These are phyloP conservation scores for Mallotus repandus DNA, from an alignment of 441 rosid genomes.

Conservation along the genomic window DNA sequence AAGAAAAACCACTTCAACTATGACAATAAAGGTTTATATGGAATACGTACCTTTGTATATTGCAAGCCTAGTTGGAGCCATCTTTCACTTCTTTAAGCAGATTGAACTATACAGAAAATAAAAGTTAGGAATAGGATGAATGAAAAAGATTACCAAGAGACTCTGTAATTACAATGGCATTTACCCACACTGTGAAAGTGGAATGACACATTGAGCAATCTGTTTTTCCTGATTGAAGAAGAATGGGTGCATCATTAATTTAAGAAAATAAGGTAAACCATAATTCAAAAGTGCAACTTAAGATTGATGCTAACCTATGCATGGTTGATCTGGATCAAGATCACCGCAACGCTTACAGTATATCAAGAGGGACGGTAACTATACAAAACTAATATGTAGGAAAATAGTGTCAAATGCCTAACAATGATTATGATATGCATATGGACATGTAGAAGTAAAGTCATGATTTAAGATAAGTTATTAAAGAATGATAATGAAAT, in stretches of 20 bases:
- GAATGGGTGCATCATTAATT: not conserved
- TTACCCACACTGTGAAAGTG: not conserved
- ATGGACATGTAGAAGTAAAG: not conserved
- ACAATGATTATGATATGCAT: too few relatives aligned
- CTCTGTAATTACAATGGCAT: not conserved
- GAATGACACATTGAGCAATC: constrained; percentile 49
- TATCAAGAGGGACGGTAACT: too few relatives aligned
- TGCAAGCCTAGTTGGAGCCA: constrained; percentile 40
- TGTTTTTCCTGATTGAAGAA: constrained; percentile 38
- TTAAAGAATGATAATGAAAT: not conserved
- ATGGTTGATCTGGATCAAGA: constrained; percentile 40
- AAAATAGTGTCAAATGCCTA: too few relatives aligned
- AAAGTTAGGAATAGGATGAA: not conserved
- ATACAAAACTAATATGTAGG: too few relatives aligned
- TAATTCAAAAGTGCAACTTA: not conserved
- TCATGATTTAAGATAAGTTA: too few relatives aligned
- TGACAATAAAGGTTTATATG: not conserved
- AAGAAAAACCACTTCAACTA: not conserved
- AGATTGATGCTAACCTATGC: constrained; percentile 34
- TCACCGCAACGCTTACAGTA: constrained; percentile 39
- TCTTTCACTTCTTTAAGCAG: constrained; percentile 38
- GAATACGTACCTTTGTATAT: constrained; percentile 29
- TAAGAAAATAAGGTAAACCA: not conserved
- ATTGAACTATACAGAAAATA: constrained; percentile 26
- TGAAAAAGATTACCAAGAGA: not conserved